These are phyloP conservation scores for Lentinula novae-zelandiae DNA, from an alignment of 1,284 basidiomycete genomes.

Conservation along the genomic window DNA sequence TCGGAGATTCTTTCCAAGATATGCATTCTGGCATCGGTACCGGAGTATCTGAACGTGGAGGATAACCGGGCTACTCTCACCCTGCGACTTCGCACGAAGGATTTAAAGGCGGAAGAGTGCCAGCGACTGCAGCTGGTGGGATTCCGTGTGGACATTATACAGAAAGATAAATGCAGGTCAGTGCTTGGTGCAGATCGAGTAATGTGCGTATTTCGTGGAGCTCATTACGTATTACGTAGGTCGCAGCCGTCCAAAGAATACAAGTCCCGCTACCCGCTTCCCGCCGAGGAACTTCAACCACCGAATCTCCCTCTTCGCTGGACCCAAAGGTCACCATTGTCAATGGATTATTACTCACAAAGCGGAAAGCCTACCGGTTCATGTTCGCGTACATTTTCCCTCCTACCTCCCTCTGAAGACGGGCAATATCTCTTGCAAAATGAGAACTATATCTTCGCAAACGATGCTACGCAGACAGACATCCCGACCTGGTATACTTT, in stretches of 20 bases:
- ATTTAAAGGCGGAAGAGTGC: slow-evolving; percentile 41
- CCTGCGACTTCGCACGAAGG: slow-evolving; percentile 57
- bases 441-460: slow-evolving; percentile 41
- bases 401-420: slow-evolving; percentile 43
- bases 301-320: slow-evolving; percentile 52
- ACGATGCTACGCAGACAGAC: slow-evolving; percentile 27
- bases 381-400: slow-evolving; percentile 43
- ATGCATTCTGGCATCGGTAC: slow-evolving; percentile 58
- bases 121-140: slow-evolving; percentile 49
- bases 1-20: slow-evolving; percentile 53
- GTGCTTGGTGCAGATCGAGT: slow-evolving; percentile 18
- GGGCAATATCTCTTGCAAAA: slow-evolving; percentile 43
- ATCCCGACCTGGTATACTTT: slow-evolving; percentile 58
- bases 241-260: slow-evolving; percentile 36
- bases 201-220: neutral
- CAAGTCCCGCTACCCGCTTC: slow-evolving; percentile 48
- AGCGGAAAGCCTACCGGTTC: slow-evolving; percentile 23
- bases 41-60: slow-evolving; percentile 46
- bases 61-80: slow-evolving; percentile 46
- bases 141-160: slow-evolving; percentile 53
- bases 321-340: slow-evolving; percentile 45
- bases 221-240: slow-evolving; percentile 27
- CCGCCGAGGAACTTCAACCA: slow-evolving; percentile 48
- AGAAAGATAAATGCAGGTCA: slow-evolving; percentile 64
- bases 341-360: slow-evolving; percentile 46